Base-by-base conservation (phyloP, 148 eudicot species). In the Persicaria tinctoria region DNA sequence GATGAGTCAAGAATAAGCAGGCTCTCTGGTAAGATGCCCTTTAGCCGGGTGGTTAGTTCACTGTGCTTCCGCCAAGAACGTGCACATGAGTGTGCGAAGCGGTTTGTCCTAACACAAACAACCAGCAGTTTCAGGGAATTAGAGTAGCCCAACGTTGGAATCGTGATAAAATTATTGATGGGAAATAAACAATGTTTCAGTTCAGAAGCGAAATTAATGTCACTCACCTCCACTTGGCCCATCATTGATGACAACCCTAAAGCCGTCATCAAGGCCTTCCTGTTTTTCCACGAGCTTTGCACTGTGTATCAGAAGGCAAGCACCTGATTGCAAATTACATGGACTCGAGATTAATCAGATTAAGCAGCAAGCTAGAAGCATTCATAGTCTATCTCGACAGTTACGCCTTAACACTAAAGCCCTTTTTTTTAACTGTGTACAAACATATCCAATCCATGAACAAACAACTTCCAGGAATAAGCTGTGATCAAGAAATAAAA, bases 1-100 rank as follows among this genome's bases (percentile, higher is more conserved):
- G n/a, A 54, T 17, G n/a, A 18, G 64, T 59, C 64, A 59, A 63
- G 68, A 63, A 6, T 32, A 63, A 63, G 70, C 70, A 66, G 14
- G 32, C 47, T 66, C 47, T 66, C 70, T 41, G 17, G 70, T 66
- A 5, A 12, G 53, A 4, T 66, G 17, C 9, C 9, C 47, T 14
- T 50, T 89, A 94, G 81, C 98, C 97, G 62, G 98, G 90, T 17
- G 97, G 98, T 96, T 97, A 94, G 80, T 87, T 88, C 98, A 94
- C 85, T 78, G 91, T 96, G 14, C 98, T 90, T 73, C 98, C 98
- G 63, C 98, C 98, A 12, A 94, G 88, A 70, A 94, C 88, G 80
- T 94, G 98, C 69, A 90, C 74, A 51, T 94, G 98, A 76, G 91
- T 76, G 79, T 94, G 98, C 77, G 88, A 90, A 78, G 91, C 96